Conservation (phyloP, 257 asterid genomes). For the Solanum chmielewskii region DNA sequence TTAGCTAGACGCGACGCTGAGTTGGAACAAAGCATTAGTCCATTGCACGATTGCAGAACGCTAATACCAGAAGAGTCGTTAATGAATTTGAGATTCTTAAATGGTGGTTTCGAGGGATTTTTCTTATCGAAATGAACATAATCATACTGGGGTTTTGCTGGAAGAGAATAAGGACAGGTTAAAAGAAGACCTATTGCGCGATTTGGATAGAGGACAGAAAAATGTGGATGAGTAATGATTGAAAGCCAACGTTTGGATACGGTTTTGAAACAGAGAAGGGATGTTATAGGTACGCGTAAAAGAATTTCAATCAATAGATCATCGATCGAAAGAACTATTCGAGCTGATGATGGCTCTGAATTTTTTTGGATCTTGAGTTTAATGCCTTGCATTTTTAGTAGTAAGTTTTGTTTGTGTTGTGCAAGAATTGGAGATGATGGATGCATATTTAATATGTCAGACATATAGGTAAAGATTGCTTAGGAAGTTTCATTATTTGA, state of each 20-base stretch:
- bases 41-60: neutral
- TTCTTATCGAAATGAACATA: neutral
- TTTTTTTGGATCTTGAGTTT: no score
- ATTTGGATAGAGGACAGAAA: conserved; percentile 8
- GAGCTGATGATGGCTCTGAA: conserved; percentile 11
- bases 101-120: neutral
- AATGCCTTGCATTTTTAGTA: no score
- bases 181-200: conserved; percentile 19
- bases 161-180: neutral
- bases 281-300: conserved; percentile 11
- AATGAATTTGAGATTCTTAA: neutral
- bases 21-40: neutral
- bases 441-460: no score
- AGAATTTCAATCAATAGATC: conserved; percentile 18
- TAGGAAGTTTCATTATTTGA: no score
- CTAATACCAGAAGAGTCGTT: neutral
- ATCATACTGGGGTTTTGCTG: neutral
- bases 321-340: conserved; percentile 11
- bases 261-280: conserved; percentile 17
- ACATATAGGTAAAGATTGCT: no score
- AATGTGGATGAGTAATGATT: conserved; percentile 18
- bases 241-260: conserved; percentile 31
- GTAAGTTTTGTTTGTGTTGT: no score
- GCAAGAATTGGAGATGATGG: no score
- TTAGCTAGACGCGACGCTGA: neutral